Conservation (phyloP, 139 green algal species). For the Tetraselmis chui region DNA sequence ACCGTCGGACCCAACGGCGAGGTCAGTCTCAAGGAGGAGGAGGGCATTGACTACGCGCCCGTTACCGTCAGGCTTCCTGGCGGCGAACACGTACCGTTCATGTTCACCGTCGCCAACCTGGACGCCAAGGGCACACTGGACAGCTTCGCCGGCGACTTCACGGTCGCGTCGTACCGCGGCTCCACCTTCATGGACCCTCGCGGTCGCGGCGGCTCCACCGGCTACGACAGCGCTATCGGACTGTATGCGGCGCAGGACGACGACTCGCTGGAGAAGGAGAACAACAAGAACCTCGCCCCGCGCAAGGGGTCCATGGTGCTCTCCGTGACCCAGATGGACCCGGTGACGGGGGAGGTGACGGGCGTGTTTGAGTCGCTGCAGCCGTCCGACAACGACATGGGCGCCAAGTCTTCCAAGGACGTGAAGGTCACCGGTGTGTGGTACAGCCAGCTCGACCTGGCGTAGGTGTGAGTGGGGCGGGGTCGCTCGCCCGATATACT, state of each 20-base stretch:
- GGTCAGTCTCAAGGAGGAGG: constrained; percentile 41
- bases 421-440: constrained; percentile 55
- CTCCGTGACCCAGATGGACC: constrained; percentile 35
- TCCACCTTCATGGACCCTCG: constrained; percentile 61
- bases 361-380: constrained; percentile 50
- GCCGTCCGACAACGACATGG: constrained; percentile 56
- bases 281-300: constrained; percentile 40
- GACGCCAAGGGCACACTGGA: constrained; percentile 26
- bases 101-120: constrained; percentile 57
- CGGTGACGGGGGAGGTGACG: constrained; percentile 39
- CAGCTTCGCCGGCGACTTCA: constrained; percentile 43
- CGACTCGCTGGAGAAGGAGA: constrained; percentile 48
- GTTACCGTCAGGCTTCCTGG: constrained; percentile 49
- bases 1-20: constrained; percentile 33
- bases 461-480: no score
- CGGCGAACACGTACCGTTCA: constrained; percentile 52
- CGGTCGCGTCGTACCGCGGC: constrained; percentile 52
- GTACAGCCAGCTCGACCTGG: no score
- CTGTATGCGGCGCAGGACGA: constrained; percentile 36
- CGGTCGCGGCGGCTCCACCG: constrained; percentile 47
- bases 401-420: constrained; percentile 54
- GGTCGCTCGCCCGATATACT: no score
- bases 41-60: constrained; percentile 57
- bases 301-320: constrained; percentile 38
- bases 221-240: constrained; percentile 51